Evolutionary conservation across 2,329 filamentous ascomycete species (phyloP).

Genomic region (Pseudogymnoascus sp.): DNA sequence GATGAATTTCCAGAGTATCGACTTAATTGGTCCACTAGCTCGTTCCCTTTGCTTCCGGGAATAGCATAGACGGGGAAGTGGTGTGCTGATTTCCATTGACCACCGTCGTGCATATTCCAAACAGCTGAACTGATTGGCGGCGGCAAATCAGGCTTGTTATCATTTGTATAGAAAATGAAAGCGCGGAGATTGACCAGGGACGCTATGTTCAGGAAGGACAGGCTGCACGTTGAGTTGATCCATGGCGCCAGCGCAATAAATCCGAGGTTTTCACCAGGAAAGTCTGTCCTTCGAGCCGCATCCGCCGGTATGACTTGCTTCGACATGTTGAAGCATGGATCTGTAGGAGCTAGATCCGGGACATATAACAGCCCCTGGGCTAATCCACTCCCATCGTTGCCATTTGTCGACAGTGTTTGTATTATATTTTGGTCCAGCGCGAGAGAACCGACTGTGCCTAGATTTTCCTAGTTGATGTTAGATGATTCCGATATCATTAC

Average conservation of each 20-base stretch:
- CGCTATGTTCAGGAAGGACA: slow-evolving; percentile 61
- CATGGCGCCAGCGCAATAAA: slow-evolving; percentile 81
- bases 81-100: slow-evolving; percentile 63
- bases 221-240: slow-evolving; percentile 66
- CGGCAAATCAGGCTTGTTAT: slow-evolving; percentile 50
- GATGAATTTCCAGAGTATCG: slow-evolving; percentile 71
- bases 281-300: slow-evolving; percentile 63
- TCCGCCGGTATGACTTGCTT: slow-evolving; percentile 63
- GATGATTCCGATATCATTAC: background rate
- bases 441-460: background rate
- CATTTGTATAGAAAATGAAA: slow-evolving; percentile 56
- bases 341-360: slow-evolving; percentile 53
- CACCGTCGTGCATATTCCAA: slow-evolving; percentile 66
- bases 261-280: slow-evolving; percentile 58
- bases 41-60: slow-evolving; percentile 55
- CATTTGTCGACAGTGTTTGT: slow-evolving; percentile 67
- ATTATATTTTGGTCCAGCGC: slow-evolving; percentile 42
- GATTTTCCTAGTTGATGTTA: background rate
- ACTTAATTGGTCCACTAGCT: slow-evolving; percentile 64
- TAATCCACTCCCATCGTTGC: slow-evolving; percentile 49
- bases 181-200: slow-evolving; percentile 50
- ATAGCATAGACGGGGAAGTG: slow-evolving; percentile 79
- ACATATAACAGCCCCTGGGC: slow-evolving; percentile 80
- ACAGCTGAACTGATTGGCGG: slow-evolving; percentile 54
- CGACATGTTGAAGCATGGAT: slow-evolving; percentile 57